phyloP scores from a whole-genome alignment of 768 basidiomycete genomes.

The Albatrellus ellisii region DNA sequence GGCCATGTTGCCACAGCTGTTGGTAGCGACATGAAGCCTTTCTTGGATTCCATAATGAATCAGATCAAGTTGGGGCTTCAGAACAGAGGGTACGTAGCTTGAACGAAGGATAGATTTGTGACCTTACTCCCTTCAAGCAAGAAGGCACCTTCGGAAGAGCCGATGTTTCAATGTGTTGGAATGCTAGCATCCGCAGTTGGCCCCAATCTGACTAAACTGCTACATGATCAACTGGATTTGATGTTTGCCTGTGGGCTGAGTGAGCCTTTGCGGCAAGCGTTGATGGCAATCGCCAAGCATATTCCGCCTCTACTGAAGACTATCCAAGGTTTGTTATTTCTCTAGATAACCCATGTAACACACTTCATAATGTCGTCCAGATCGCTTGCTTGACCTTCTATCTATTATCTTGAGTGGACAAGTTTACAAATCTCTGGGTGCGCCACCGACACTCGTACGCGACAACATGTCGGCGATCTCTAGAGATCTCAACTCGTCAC shows the following conservation, averaged over 20 bases:
- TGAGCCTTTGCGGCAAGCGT: slow-evolving; percentile 74
- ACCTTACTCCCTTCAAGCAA: slow-evolving; percentile 35
- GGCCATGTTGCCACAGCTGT: slow-evolving; percentile 90
- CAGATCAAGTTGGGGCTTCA: slow-evolving; percentile 86
- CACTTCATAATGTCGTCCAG: slow-evolving; percentile 25
- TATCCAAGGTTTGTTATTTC: slow-evolving; percentile 58
- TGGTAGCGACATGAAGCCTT: slow-evolving; percentile 90
- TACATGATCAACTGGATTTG: slow-evolving; percentile 92
- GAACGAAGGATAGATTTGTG: not conserved
- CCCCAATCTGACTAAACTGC: slow-evolving; percentile 85
- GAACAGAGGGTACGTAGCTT: slow-evolving; percentile 57
- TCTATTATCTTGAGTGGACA: slow-evolving; percentile 74
- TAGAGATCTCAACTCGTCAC: slow-evolving; percentile 38
- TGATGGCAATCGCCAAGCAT: slow-evolving; percentile 71
- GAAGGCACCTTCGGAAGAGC: slow-evolving; percentile 86
- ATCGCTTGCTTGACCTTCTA: slow-evolving; percentile 79
- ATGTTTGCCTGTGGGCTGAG: slow-evolving; percentile 94
- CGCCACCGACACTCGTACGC: slow-evolving; percentile 50
- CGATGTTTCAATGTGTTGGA: slow-evolving; percentile 95
- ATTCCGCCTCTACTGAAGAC: slow-evolving; percentile 86
- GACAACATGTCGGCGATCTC: slow-evolving; percentile 35
- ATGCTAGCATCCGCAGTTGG: slow-evolving; percentile 95
- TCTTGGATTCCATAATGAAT: slow-evolving; percentile 81
- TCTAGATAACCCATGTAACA: not conserved
- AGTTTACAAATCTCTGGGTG: slow-evolving; percentile 79